Conservation (phyloP, 83 land plant species). For the Picea abies region DNA sequence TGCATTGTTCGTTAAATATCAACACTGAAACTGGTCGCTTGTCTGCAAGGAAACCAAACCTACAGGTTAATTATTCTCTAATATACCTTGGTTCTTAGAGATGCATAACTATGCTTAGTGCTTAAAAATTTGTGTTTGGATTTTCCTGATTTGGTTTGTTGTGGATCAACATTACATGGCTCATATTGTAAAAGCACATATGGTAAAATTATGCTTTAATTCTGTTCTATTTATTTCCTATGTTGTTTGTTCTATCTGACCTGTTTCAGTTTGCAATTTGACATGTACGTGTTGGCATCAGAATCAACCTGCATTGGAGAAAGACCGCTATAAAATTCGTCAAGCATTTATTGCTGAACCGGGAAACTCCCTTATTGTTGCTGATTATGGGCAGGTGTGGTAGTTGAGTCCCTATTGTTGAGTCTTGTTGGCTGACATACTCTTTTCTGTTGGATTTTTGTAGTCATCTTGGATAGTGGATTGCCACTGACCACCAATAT, state of each 20-base stretch:
- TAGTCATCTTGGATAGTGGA: too few species aligned
- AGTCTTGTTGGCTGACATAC: background rate
- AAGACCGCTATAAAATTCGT: conserved; percentile 93
- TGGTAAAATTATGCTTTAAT: too few species aligned
- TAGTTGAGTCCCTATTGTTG: background rate
- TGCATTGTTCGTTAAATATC: conserved; percentile 96
- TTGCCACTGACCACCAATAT: background rate
- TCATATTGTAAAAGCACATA: background rate
- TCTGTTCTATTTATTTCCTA: background rate
- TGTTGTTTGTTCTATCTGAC: background rate
- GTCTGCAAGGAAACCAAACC: conserved; percentile 94
- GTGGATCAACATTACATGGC: background rate
- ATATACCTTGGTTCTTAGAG: background rate
- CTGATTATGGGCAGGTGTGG: conserved; percentile 94
- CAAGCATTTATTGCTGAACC: conserved; percentile 91
- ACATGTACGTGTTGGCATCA: conserved; percentile 22
- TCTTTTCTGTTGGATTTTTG: too few species aligned
- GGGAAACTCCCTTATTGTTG: conserved; percentile 87
- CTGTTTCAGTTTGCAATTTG: background rate
- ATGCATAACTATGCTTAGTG: background rate
- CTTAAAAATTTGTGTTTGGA: background rate
- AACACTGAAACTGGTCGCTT: conserved; percentile 99
- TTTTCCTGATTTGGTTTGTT: background rate
- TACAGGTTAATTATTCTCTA: conserved; percentile 64
- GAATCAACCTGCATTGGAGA: conserved; percentile 98